phyloP scores from a whole-genome alignment of 352 stramenopile species.

The Phytophthora multivora region DNA sequence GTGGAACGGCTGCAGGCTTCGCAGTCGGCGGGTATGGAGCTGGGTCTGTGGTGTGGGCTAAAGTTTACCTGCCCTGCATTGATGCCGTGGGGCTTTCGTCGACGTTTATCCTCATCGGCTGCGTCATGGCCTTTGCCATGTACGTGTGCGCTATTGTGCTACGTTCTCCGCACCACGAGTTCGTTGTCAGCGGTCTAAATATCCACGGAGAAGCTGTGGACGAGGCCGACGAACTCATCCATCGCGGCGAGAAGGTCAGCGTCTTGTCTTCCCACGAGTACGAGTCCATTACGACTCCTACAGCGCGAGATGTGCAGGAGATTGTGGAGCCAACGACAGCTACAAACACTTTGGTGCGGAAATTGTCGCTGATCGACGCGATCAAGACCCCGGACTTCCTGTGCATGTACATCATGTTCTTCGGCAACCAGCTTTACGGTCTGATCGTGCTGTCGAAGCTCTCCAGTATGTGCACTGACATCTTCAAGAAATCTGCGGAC shows the following conservation, averaged over 20 bases:
- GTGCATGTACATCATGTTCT: constrained; percentile 74
- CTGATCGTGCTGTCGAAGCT: constrained; percentile 69
- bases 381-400: constrained; percentile 65
- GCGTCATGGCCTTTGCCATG: constrained; percentile 42
- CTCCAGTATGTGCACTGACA: constrained; percentile 52
- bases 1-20: constrained; percentile 61
- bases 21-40: constrained; percentile 62
- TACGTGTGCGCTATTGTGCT: constrained; percentile 48
- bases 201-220: constrained; percentile 58
- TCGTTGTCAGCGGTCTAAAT: constrained; percentile 53
- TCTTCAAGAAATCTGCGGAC: constrained; percentile 41
- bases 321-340: constrained; percentile 29
- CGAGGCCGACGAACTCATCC: constrained; percentile 32
- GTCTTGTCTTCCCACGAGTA: constrained; percentile 45
- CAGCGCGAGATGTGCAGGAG: constrained; percentile 35
- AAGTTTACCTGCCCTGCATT: constrained; percentile 59
- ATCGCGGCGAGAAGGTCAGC: constrained; percentile 40
- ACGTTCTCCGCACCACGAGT: constrained; percentile 52
- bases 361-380: constrained; percentile 51
- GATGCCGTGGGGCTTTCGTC: constrained; percentile 48
- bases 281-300: constrained; percentile 47
- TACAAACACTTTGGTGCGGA: constrained; percentile 45
- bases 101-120: constrained; percentile 51
- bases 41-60: constrained; percentile 60
- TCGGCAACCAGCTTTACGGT: constrained; percentile 58